Percentiles rank a stretch among this genome's conserved stretches.
phyloP scores from a whole-genome alignment of 2,329 filamentous ascomycete species.

The Fusarium annulatum region DNA sequence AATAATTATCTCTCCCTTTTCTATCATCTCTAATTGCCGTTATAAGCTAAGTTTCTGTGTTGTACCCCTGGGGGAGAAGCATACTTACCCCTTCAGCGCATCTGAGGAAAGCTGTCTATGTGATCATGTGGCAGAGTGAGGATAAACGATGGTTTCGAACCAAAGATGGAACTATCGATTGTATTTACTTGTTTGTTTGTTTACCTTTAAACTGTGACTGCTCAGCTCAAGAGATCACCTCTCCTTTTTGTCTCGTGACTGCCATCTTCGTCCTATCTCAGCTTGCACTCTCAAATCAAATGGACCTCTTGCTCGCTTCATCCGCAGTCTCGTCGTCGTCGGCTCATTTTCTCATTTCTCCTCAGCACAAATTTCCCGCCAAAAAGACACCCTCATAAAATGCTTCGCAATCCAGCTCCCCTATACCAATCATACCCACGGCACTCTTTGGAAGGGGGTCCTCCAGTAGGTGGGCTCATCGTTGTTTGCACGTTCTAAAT shows the following conservation, averaged over 20 bases:
- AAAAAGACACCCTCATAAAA: constrained; percentile 1
- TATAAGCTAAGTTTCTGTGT: neutral
- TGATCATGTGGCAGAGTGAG: neutral
- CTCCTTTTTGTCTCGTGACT: constrained; percentile 1
- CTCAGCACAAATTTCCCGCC: neutral
- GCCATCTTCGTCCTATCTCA: constrained; percentile 3
- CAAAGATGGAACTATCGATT: constrained; percentile 18
- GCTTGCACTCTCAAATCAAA: constrained; percentile 1
- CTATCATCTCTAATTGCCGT: neutral
- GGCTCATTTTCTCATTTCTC: constrained; percentile 1
- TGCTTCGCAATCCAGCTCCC: constrained; percentile 16
- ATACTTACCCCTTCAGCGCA: neutral
- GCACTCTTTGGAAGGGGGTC: constrained; percentile 39
- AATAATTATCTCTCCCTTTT: neutral
- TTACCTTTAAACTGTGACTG: constrained; percentile 17
- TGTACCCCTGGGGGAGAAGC: neutral
- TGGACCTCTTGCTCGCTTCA: neutral
- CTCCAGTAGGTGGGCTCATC: constrained; percentile 42
- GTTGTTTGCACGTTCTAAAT: constrained; percentile 47
- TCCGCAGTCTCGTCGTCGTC: constrained; percentile 7
- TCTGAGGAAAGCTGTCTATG: neutral
- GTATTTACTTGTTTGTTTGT: constrained; percentile 22
- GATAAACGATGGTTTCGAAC: neutral
- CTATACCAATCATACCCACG: constrained; percentile 40
- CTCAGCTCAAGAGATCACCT: neutral